Evolutionary conservation across 2,329 filamentous ascomycete genomes (phyloP).

Genomic region (Cercospora sp.): DNA sequence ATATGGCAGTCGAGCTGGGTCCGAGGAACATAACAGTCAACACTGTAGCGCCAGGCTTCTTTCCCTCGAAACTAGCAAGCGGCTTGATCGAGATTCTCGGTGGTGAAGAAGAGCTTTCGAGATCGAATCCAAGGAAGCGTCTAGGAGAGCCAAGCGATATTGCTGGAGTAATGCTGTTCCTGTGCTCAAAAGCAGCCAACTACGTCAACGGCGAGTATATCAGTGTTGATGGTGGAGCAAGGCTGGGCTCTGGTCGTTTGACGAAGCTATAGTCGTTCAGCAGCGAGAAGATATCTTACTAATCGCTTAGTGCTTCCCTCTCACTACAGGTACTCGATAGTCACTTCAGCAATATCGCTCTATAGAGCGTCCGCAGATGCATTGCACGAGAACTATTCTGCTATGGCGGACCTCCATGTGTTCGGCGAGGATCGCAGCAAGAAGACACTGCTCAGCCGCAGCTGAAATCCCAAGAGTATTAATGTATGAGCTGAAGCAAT

Average conservation of each 20-base stretch:
- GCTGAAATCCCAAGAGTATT: too few relatives aligned
- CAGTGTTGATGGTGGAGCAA: constrained; percentile 65
- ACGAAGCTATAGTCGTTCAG: constrained; percentile 26
- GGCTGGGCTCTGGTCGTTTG: constrained; percentile 27
- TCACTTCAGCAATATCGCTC: neutral
- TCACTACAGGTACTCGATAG: neutral
- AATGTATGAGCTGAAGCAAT: neutral
- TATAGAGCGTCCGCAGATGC: neutral
- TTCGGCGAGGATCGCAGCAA: too few relatives aligned
- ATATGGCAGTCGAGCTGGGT: constrained; percentile 77
- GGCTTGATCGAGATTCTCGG: constrained; percentile 70
- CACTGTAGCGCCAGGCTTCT: constrained; percentile 66
- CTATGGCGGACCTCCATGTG: neutral
- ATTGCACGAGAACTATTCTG: neutral
- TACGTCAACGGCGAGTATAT: constrained; percentile 72
- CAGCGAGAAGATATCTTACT: neutral
- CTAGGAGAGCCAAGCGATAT: constrained; percentile 74
- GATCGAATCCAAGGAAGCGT: constrained; percentile 63
- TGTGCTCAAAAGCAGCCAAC: constrained; percentile 63
- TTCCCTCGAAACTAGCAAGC: constrained; percentile 68
- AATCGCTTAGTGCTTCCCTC: neutral
- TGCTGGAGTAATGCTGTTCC: constrained; percentile 70
- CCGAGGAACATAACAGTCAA: constrained; percentile 77
- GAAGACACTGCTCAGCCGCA: neutral
- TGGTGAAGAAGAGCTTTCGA: constrained; percentile 62